Conservation (phyloP, 2,329 filamentous ascomycete species). For the Lachnellula cervina region DNA sequence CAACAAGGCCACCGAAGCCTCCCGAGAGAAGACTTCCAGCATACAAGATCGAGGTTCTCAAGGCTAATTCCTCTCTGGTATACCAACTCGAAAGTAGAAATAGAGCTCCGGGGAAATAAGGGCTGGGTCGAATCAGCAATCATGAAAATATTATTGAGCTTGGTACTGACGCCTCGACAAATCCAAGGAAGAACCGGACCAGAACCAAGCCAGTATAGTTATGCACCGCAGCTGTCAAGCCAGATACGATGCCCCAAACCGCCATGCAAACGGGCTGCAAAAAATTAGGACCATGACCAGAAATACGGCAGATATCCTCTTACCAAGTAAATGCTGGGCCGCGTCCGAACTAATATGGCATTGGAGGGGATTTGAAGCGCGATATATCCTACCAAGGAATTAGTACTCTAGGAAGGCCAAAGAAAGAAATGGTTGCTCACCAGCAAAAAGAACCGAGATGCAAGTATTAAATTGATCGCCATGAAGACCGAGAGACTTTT, state of each 20-base stretch:
- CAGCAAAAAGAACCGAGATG: conserved; percentile 27
- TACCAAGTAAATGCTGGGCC: conserved; percentile 28
- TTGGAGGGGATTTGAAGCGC: conserved; percentile 36
- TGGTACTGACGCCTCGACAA: conserved; percentile 32
- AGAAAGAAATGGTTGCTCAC: background rate
- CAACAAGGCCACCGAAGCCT: conserved; percentile 50
- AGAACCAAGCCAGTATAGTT: conserved; percentile 25
- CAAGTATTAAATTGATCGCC: conserved; percentile 35
- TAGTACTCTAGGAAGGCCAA: background rate
- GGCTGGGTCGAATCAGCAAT: background rate
- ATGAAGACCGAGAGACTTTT: conserved; percentile 31
- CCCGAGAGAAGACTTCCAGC: conserved; percentile 40
- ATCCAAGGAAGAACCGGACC: conserved; percentile 30
- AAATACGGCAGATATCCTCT: conserved; percentile 33
- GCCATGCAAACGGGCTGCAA: background rate
- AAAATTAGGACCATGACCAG: background rate
- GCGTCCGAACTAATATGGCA: conserved; percentile 33
- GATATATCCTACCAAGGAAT: conserved; percentile 27
- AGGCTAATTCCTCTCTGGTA: conserved; percentile 44
- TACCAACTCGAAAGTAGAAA: conserved; percentile 51
- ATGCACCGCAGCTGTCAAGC: conserved; percentile 40
- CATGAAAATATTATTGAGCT: background rate
- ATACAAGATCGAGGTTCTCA: conserved; percentile 42
- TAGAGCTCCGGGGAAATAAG: conserved; percentile 38
- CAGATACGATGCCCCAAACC: conserved; percentile 29